Conservation (phyloP, 202 grass and related monocot genomes). For the Schoenoplectus tabernaemontani region DNA sequence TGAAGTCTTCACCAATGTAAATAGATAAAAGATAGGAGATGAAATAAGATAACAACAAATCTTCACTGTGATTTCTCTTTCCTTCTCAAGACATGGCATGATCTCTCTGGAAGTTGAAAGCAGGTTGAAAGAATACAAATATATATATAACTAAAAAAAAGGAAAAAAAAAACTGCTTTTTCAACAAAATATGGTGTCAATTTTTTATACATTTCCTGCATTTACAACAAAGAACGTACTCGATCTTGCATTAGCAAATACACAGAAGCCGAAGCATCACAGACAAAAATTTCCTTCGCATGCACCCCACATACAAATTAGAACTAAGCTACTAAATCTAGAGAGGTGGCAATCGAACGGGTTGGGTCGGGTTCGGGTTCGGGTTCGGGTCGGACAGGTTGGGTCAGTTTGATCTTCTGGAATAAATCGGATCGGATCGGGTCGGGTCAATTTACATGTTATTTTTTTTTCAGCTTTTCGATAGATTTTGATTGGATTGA, state of each 20-base stretch:
- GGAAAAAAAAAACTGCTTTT: neutral
- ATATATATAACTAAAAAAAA: neutral
- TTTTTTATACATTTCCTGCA: conserved; percentile 3
- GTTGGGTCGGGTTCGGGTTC: too few relatives aligned
- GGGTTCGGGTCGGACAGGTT: too few relatives aligned
- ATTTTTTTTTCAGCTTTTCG: too few relatives aligned
- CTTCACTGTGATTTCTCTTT: neutral
- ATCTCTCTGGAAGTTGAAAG: too few relatives aligned
- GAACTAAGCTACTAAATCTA: too few relatives aligned
- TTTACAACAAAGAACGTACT: neutral
- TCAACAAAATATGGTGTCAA: neutral
- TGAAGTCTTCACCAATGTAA: neutral
- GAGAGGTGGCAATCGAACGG: too few relatives aligned
- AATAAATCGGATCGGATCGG: too few relatives aligned
- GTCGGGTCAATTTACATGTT: too few relatives aligned
- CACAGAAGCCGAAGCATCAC: neutral
- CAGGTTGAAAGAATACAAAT: neutral
- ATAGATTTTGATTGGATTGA: too few relatives aligned
- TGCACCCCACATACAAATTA: too few relatives aligned
- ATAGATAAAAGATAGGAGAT: neutral
- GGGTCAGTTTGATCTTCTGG: too few relatives aligned
- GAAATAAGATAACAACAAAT: neutral
- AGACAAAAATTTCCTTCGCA: neutral
- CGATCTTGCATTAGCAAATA: neutral
- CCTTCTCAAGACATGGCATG: too few relatives aligned